A percentile compares a stretch with the other conserved stretches of the same genome.
These are phyloP conservation scores for Blastocystis hominis DNA, from an alignment of 352 stramenopile genomes.

Conservation along the genomic window DNA sequence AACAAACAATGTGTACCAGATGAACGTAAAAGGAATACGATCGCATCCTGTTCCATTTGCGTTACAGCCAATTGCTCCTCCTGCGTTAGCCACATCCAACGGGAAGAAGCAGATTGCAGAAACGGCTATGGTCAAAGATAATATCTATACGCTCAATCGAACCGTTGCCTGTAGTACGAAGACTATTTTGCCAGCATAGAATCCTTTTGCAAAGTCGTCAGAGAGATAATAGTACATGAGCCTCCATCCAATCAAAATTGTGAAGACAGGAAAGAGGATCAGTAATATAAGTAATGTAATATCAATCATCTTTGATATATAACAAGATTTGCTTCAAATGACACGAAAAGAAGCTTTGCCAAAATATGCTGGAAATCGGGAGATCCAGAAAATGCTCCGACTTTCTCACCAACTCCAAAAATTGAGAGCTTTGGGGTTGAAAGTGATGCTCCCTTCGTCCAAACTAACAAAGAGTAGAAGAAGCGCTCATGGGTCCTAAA, in stretches of 20 bases:
- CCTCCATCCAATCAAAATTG: conserved; percentile 43
- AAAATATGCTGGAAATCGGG: neutral
- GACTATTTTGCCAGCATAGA: conserved; percentile 14
- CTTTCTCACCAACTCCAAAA: neutral
- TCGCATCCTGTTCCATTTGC: neutral
- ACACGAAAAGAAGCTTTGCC: neutral
- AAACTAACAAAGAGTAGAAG: neutral
- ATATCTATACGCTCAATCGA: neutral
- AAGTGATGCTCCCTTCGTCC: too few relatives aligned
- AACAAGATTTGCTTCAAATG: neutral
- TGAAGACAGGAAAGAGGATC: conserved; percentile 47
- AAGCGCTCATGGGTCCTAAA: neutral
- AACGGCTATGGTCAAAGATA: conserved; percentile 22
- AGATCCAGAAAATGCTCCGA: neutral
- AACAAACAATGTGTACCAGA: conserved; percentile 44
- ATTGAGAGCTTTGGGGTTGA: too few relatives aligned
- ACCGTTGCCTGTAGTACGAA: neutral
- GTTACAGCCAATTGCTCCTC: neutral
- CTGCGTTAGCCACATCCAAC: conserved; percentile 47
- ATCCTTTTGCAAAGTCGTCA: conserved; percentile 47
- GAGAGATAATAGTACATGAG: conserved; percentile 41
- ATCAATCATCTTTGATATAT: conserved; percentile 20
- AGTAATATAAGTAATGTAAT: conserved; percentile 49
- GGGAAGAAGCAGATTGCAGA: conserved; percentile 55
- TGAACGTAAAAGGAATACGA: conserved; percentile 21